Conservation (phyloP, 805 yeast species). For the Candida sithepensis region DNA sequence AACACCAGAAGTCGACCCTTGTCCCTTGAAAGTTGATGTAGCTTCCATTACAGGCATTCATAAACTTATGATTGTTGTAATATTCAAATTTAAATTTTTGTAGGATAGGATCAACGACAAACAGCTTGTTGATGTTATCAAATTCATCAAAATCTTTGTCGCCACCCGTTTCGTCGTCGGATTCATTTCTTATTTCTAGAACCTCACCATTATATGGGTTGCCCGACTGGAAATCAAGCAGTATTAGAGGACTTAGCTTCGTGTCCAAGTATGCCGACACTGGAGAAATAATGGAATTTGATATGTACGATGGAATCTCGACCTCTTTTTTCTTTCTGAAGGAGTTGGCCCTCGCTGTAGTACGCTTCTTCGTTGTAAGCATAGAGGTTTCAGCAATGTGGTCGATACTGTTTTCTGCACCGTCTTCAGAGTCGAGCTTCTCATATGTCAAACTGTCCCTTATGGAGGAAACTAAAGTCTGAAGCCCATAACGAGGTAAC, state of each 20-base stretch:
- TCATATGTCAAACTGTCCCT: constrained; percentile 35
- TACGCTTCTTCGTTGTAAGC: constrained; percentile 32
- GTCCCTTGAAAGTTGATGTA: constrained; percentile 26
- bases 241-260: constrained; percentile 29
- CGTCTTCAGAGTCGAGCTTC: constrained; percentile 22
- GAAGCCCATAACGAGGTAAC: constrained; percentile 63
- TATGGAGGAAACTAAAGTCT: constrained; percentile 59
- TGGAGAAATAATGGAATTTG: constrained; percentile 24
- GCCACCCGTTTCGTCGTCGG: constrained; percentile 25
- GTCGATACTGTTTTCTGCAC: constrained; percentile 44
- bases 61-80: constrained; percentile 38
- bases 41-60: constrained; percentile 30
- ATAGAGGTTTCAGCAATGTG: constrained; percentile 35
- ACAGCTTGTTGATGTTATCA: constrained; percentile 22
- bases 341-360: constrained; percentile 29
- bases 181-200: constrained; percentile 28
- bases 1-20: constrained; percentile 48
- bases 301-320: constrained; percentile 29
- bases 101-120: neutral
- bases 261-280: constrained; percentile 26
- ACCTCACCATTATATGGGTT: constrained; percentile 8
- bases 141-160: constrained; percentile 27
- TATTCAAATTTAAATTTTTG: constrained; percentile 38
- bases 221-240: constrained; percentile 16
- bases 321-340: constrained; percentile 32